phyloP scores from a whole-genome alignment of 2,329 filamentous ascomycete genomes.

The Beauveria sp. region DNA sequence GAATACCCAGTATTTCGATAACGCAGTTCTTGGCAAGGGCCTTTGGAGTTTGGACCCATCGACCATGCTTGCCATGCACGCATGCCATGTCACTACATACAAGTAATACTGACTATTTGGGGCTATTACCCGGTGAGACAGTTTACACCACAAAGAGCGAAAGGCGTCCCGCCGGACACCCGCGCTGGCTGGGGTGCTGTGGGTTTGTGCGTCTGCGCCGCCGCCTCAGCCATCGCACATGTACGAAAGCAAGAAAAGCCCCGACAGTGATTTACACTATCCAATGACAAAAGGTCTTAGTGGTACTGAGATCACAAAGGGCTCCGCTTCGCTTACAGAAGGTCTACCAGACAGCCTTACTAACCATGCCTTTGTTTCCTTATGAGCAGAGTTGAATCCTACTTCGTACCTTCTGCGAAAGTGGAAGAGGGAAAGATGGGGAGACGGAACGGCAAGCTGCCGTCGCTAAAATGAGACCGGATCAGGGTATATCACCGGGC shows the following conservation, averaged over 20 bases:
- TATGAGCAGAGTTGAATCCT: too few relatives aligned
- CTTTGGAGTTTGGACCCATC: background rate
- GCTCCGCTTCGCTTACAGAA: background rate
- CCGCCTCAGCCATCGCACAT: slow-evolving; percentile 1
- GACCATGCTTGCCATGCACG: background rate
- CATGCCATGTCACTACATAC: background rate
- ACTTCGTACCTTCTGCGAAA: background rate
- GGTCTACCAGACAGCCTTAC: background rate
- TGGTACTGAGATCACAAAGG: background rate
- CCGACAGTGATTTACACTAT: background rate
- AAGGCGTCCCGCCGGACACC: background rate
- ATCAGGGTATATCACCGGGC: background rate
- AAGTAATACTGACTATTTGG: background rate
- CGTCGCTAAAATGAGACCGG: background rate
- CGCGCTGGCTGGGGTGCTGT: background rate
- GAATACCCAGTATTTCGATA: background rate
- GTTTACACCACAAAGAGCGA: background rate
- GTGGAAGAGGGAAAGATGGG: background rate
- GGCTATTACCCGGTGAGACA: background rate
- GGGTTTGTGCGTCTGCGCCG: slow-evolving; percentile 1
- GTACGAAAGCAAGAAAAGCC: background rate
- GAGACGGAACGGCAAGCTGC: background rate
- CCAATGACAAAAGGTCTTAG: background rate
- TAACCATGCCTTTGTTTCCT: background rate
- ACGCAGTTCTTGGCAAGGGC: background rate